These are phyloP conservation scores for Picochlorum costavermella DNA, from an alignment of 139 green algal genomes.

Conservation along the genomic window DNA sequence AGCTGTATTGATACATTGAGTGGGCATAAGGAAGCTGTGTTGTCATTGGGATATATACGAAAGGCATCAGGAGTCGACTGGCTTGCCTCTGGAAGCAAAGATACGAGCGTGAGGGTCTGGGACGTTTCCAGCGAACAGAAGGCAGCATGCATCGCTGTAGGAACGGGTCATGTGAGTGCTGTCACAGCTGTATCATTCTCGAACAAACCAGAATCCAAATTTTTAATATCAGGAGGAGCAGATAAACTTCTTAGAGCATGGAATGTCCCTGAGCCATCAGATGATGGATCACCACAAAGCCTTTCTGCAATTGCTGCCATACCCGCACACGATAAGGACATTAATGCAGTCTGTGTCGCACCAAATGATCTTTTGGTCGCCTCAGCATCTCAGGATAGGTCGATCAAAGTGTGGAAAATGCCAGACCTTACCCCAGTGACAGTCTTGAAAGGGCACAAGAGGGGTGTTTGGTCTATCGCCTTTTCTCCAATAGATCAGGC, in stretches of 20 bases:
- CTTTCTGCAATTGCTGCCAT: constrained; percentile 43
- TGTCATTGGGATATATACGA: constrained; percentile 43
- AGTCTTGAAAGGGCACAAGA: constrained; percentile 74
- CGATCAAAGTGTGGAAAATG: constrained; percentile 76
- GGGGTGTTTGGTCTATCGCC: constrained; percentile 84
- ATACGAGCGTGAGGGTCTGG: constrained; percentile 83
- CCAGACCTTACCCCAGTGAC: constrained; percentile 54
- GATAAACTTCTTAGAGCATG: constrained; percentile 89
- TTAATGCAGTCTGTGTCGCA: constrained; percentile 77
- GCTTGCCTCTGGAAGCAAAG: constrained; percentile 73
- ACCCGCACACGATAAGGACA: constrained; percentile 94
- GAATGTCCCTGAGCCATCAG: constrained; percentile 35
- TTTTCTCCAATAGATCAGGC: constrained; percentile 82
- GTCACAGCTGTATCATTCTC: constrained; percentile 76
- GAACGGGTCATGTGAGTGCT: constrained; percentile 70
- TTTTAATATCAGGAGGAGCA: constrained; percentile 64
- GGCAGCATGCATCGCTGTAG: constrained; percentile 43
- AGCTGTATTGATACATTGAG: constrained; percentile 46
- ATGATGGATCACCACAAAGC: neutral
- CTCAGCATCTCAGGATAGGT: constrained; percentile 77
- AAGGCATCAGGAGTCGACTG: constrained; percentile 14
- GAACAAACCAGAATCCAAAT: constrained; percentile 18
- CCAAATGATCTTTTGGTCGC: constrained; percentile 52
- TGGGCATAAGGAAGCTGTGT: constrained; percentile 55
- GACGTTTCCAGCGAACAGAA: constrained; percentile 24